phyloP scores from a whole-genome alignment of 2,329 filamentous ascomycete genomes.

The Geosmithia putterillii region DNA sequence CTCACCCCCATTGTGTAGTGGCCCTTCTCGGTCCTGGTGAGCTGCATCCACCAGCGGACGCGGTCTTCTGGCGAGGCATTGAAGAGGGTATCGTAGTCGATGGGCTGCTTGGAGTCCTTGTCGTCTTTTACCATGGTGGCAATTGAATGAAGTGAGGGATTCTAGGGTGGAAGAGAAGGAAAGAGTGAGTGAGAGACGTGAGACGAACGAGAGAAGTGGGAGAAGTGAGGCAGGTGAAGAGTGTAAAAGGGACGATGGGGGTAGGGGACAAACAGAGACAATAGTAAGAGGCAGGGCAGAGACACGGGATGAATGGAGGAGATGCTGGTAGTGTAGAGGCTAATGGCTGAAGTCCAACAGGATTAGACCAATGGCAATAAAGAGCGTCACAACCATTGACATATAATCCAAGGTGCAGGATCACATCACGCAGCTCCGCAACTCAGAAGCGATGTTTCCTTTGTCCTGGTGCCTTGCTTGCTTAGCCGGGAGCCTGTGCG shows the following conservation, averaged over 20 bases:
- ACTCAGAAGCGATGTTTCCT: too few relatives aligned
- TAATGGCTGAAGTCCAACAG: too few relatives aligned
- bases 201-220: neutral
- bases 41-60: neutral
- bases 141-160: neutral
- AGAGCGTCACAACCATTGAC: too few relatives aligned
- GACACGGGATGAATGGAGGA: too few relatives aligned
- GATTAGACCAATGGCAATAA: too few relatives aligned
- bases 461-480: too few relatives aligned
- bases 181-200: neutral
- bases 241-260: too few relatives aligned
- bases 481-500: too few relatives aligned
- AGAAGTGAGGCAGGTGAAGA: neutral
- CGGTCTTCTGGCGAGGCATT: slow-evolving; percentile 10
- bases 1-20: neutral
- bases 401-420: too few relatives aligned
- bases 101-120: neutral
- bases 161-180: neutral
- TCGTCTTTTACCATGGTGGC: neutral
- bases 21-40: neutral
- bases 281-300: too few relatives aligned
- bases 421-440: too few relatives aligned
- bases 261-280: neutral
- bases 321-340: too few relatives aligned
- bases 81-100: slow-evolving; percentile 4